These are phyloP conservation scores for Nemania bipapillata DNA, from an alignment of 2,329 filamentous ascomycete genomes.

Conservation along the genomic window DNA sequence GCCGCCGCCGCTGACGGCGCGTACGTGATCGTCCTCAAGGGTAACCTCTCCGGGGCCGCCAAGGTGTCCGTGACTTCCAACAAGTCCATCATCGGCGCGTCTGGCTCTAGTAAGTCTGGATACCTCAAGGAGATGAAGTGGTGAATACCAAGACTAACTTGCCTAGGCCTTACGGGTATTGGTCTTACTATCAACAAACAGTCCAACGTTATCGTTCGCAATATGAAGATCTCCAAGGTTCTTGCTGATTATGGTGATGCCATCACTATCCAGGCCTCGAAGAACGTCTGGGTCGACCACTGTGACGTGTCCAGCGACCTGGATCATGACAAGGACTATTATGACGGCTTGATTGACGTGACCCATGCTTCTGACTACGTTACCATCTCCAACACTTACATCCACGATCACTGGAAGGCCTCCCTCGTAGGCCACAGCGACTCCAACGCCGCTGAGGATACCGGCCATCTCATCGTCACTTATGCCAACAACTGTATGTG, in stretches of 20 bases:
- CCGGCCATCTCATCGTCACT: conserved; percentile 71
- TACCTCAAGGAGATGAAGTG: too few species aligned
- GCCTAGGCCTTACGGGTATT: conserved; percentile 55
- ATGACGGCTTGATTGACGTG: conserved; percentile 73
- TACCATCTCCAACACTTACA: conserved; percentile 59
- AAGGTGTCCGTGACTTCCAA: conserved; percentile 61
- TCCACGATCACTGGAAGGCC: conserved; percentile 61
- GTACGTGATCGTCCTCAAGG: conserved; percentile 60
- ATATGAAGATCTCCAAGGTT: conserved; percentile 69
- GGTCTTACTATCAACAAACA: conserved; percentile 65
- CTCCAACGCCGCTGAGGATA: conserved; percentile 69
- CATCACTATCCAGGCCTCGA: conserved; percentile 67
- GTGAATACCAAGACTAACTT: conserved; percentile 20
- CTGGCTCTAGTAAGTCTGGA: conserved; percentile 50
- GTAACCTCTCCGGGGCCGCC: conserved; percentile 56
- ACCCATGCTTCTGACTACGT: conserved; percentile 72
- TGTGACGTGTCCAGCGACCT: conserved; percentile 70
- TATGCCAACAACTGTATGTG: conserved; percentile 72
- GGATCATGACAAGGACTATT: conserved; percentile 73
- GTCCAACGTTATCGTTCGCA: conserved; percentile 71
- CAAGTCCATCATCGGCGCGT: conserved; percentile 62
- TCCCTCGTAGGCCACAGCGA: conserved; percentile 64
- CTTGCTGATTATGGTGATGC: conserved; percentile 67
- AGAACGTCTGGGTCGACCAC: conserved; percentile 75
- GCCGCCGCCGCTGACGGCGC: conserved; percentile 61